Percentiles rank a stretch among this genome's conserved stretches.
These are phyloP conservation scores for Mucor lusitanicus DNA, from an alignment of 371 early-diverging fungal genomes.

Conservation along the genomic window DNA sequence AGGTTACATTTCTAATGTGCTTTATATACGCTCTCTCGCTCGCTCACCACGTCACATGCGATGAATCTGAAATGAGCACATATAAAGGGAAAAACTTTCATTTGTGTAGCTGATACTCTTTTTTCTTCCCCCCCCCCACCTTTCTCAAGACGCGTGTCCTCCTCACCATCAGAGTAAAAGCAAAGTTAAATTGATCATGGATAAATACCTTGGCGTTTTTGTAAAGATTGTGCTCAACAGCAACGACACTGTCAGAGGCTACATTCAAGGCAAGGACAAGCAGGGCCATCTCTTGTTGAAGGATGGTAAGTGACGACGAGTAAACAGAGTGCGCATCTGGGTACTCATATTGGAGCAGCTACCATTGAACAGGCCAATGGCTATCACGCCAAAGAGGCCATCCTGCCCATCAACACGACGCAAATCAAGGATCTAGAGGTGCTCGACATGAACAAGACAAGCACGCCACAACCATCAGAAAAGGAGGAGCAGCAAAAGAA, in stretches of 20 bases:
- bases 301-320: slow-evolving; percentile 14
- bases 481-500: background rate
- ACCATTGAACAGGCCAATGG: slow-evolving; percentile 1
- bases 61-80: background rate
- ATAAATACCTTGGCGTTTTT: slow-evolving; percentile 19
- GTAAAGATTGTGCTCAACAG: slow-evolving; percentile 18
- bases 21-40: background rate
- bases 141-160: background rate
- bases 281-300: slow-evolving; percentile 9
- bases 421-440: slow-evolving; percentile 13
- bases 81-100: background rate
- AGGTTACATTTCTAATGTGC: background rate
- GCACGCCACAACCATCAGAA: background rate
- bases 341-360: background rate
- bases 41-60: background rate
- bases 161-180: background rate
- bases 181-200: slow-evolving; percentile 11
- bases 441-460: slow-evolving; percentile 10
- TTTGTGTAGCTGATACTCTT: background rate
- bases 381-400: background rate
- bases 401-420: background rate
- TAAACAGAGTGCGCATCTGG: too few species aligned
- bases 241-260: slow-evolving; percentile 14
- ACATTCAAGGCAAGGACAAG: slow-evolving; percentile 18
- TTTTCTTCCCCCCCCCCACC: background rate